Evolutionary conservation across 805 yeast species (phyloP), one percentile per base, ranked within the genome.

Genomic region (Limtongia smithiae): DNA sequence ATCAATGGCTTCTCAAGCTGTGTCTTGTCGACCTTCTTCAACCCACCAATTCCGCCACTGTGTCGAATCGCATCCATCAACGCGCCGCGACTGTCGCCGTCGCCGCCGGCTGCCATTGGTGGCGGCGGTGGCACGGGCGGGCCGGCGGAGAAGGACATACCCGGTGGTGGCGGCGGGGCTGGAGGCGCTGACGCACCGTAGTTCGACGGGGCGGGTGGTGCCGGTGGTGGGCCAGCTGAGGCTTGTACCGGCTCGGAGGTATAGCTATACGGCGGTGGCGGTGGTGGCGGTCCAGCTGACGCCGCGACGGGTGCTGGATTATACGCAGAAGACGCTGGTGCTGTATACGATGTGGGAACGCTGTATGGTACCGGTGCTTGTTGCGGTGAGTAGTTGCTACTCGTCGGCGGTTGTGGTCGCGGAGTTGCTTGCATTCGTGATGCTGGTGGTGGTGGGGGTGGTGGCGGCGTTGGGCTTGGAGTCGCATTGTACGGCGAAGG

Each of bases 51-150:
- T 32, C 91, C 90, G 12, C 82, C 83, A 0, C 96, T 82, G 33
- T 82, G 79, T 59, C 96, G 75, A 58, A 91, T 91, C 0, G 97
- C 87, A 0, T 94, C 85, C 51, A 91, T 71, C 36, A 91, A 73
- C 0, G 95, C 95, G 65, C 85, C 95, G 59, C 95, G 73, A 0
- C 82, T 82, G 1, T 71, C 68, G 57, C 76, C 89, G 3, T 70
- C 80, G 41, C 42, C 68, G 48, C 52, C 51, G 18, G 68, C 66
- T 1, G 54, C 59, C 25, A 50, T 54, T 34, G 59, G 60, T 15
- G 56, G 57, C 2, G 51, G 44, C 9, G 62, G 59, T 12, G 51
- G 45, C 8, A 57, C 57, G 20, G 62, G 62, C 11, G 62, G 59
- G 21, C 22, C 37, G 4, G 5, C 17, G 17, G n/a, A 20, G 28